These are phyloP conservation scores for Haplosporangium sp. DNA, from an alignment of 371 early-diverging fungal species.

Conservation along the genomic window DNA sequence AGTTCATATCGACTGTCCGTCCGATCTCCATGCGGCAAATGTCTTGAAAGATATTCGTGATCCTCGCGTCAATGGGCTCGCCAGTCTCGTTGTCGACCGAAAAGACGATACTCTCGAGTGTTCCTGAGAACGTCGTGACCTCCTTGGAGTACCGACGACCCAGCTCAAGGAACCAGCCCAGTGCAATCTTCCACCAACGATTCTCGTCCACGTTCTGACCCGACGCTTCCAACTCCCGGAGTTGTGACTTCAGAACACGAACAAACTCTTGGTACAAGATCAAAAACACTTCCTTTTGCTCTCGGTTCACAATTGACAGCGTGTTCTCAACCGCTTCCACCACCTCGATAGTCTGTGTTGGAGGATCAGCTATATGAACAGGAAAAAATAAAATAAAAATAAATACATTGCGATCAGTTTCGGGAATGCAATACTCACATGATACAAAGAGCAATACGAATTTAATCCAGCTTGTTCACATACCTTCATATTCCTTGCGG, in stretches of 20 bases:
- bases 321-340: conserved; percentile 72
- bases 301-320: conserved; percentile 73
- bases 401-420: no score
- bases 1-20: conserved; percentile 47
- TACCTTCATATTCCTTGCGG: conserved; percentile 51
- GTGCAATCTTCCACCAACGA: conserved; percentile 77
- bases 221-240: conserved; percentile 57
- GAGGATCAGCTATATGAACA: conserved; percentile 47
- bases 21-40: conserved; percentile 59
- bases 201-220: conserved; percentile 62
- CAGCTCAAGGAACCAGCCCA: conserved; percentile 86
- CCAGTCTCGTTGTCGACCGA: conserved; percentile 58
- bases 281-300: conserved; percentile 87
- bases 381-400: conserved; percentile 10
- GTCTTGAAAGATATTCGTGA: conserved; percentile 67
- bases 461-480: not conserved
- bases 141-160: conserved; percentile 80
- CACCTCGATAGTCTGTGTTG: conserved; percentile 34
- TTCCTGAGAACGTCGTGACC: conserved; percentile 68
- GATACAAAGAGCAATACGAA: not conserved
- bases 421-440: no score
- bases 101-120: conserved; percentile 79
- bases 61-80: conserved; percentile 59
- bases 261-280: conserved; percentile 80
- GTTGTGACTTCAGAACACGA: conserved; percentile 60